Conservation (phyloP, 1,139 yeast species). For the Wickerhamiella infanticola region DNA sequence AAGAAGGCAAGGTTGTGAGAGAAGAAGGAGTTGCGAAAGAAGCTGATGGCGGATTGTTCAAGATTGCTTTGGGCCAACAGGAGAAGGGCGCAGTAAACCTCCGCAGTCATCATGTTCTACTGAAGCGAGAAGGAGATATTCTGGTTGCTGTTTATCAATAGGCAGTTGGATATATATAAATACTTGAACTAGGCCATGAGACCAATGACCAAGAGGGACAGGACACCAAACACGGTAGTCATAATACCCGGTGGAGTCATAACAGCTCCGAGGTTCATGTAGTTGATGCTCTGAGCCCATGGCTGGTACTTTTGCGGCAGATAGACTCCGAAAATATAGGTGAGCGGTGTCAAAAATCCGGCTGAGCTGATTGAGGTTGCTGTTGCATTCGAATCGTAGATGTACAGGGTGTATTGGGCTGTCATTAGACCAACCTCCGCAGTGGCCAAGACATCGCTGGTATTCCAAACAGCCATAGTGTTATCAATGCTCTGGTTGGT, state of each 20-base stretch:
- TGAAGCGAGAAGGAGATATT: slow-evolving; percentile 3
- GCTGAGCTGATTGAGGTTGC: slow-evolving; percentile 19
- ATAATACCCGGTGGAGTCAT: background rate
- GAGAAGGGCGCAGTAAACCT: slow-evolving; percentile 1
- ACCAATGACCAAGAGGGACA: background rate
- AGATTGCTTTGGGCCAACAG: slow-evolving; percentile 2
- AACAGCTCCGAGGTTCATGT: slow-evolving; percentile 9
- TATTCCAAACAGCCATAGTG: slow-evolving; percentile 27
- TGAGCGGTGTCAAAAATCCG: slow-evolving; percentile 23
- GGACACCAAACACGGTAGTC: background rate
- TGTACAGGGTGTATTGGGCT: slow-evolving; percentile 24
- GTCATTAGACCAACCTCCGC: slow-evolving; percentile 21
- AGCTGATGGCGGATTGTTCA: slow-evolving; percentile 5
- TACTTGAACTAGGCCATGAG: background rate
- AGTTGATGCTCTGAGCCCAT: slow-evolving; percentile 16
- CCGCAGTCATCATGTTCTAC: slow-evolving; percentile 1
- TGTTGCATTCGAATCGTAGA: slow-evolving; percentile 22
- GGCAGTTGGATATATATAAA: background rate
- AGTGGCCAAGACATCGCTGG: slow-evolving; percentile 18
- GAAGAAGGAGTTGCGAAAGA: slow-evolving; percentile 5
- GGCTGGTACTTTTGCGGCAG: slow-evolving; percentile 25
- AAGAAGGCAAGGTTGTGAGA: slow-evolving; percentile 3
- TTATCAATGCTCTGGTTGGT: slow-evolving; percentile 20
- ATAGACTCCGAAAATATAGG: slow-evolving; percentile 24
- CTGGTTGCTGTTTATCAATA: slow-evolving; percentile 2